Evolutionary conservation across 352 stramenopile genomes (phyloP).

Genomic region (Pythium phragmiticola): DNA sequence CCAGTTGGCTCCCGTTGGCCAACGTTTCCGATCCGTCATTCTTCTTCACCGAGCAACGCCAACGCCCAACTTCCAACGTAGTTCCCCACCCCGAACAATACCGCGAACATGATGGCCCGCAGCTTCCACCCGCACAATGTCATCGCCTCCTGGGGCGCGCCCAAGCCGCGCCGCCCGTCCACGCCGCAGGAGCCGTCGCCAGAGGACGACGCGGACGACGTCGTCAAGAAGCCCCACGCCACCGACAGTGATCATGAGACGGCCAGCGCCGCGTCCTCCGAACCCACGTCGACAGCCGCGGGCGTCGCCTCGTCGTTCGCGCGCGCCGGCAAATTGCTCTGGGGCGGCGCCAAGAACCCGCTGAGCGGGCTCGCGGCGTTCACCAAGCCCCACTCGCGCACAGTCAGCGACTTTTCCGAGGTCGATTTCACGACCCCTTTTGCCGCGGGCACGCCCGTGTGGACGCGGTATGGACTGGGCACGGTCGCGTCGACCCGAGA

Average conservation of each 20-base stretch:
- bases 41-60: conserved; percentile 1
- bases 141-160: conserved; percentile 27
- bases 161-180: conserved; percentile 6
- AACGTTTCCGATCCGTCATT: neutral
- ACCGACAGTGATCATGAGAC: conserved; percentile 63
- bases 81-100: conserved; percentile 1
- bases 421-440: conserved; percentile 39
- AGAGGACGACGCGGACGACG: conserved; percentile 22
- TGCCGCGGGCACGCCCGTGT: conserved; percentile 43
- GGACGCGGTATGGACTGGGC: conserved; percentile 63
- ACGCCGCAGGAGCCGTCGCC: conserved; percentile 13
- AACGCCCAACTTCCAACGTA: neutral
- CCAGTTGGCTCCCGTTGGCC: neutral
- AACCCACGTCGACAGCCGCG: conserved; percentile 14
- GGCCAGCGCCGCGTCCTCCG: conserved; percentile 21
- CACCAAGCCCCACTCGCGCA: conserved; percentile 35
- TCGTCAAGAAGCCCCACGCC: conserved; percentile 25
- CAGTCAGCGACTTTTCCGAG: conserved; percentile 45
- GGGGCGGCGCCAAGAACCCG: conserved; percentile 36
- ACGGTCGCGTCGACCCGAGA: conserved; percentile 50
- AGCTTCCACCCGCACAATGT: conserved; percentile 25
- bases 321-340: conserved; percentile 57
- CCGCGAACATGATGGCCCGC: conserved; percentile 12
- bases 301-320: conserved; percentile 56
- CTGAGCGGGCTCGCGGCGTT: conserved; percentile 22